A percentile compares a stretch with the other conserved stretches of the same genome.
Conservation (phyloP, 495 filamentous ascomycete genomes). For the Tetracladium marchalianum region DNA sequence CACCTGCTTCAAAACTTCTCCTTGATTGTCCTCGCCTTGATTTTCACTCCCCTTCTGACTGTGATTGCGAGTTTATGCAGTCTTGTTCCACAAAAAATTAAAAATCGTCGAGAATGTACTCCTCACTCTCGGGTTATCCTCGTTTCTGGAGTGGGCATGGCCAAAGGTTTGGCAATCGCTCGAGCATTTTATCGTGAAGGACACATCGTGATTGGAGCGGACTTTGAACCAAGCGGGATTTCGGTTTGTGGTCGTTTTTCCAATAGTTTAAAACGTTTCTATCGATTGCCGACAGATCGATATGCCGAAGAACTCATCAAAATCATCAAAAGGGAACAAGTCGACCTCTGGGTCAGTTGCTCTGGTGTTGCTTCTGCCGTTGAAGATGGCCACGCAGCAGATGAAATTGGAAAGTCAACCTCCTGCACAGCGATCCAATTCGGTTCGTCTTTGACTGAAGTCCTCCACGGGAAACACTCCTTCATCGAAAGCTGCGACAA, state of each 20-base stretch:
- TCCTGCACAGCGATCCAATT: constrained; percentile 50
- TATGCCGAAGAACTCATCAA: constrained; percentile 31
- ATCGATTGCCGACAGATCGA: constrained; percentile 30
- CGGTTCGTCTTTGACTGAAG: constrained; percentile 25
- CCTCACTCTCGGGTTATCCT: constrained; percentile 45
- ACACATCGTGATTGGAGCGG: constrained; percentile 64
- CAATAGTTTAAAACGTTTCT: constrained; percentile 39
- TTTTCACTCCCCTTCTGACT: constrained; percentile 46
- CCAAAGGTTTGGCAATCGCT: constrained; percentile 57
- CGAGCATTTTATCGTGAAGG: constrained; percentile 54
- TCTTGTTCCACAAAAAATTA: constrained; percentile 37
- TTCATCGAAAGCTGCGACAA: constrained; percentile 46
- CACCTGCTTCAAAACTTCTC: constrained; percentile 37
- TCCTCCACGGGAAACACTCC: constrained; percentile 44
- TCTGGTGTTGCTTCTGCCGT: constrained; percentile 48
- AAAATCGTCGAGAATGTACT: constrained; percentile 11
- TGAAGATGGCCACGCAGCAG: constrained; percentile 55
- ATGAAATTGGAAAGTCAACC: constrained; percentile 46
- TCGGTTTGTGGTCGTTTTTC: constrained; percentile 32
- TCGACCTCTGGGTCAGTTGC: constrained; percentile 68
- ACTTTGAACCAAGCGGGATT: constrained; percentile 39
- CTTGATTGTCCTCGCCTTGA: constrained; percentile 38
- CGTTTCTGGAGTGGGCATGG: constrained; percentile 61
- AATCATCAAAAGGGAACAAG: constrained; percentile 48
- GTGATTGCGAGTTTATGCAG: constrained; percentile 39